These are phyloP conservation scores for Chloris gayana DNA, from an alignment of 176 grass and related monocot species.

Conservation along the genomic window DNA sequence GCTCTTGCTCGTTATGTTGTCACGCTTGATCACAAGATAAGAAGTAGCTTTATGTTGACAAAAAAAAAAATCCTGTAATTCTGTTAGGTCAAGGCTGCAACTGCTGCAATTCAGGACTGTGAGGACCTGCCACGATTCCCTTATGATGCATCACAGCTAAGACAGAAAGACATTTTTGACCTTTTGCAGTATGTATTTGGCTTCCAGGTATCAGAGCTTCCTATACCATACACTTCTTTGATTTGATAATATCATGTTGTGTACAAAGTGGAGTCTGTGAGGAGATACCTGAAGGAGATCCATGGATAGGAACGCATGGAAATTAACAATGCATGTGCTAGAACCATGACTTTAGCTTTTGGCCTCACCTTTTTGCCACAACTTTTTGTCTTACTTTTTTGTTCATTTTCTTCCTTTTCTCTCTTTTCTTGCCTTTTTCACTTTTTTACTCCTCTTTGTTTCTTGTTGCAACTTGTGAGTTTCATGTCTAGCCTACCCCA, in stretches of 20 bases:
- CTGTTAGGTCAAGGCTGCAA: slow-evolving; percentile 74
- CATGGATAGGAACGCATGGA: too few species aligned
- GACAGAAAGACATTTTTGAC: slow-evolving; percentile 75
- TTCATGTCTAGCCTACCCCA: too few species aligned
- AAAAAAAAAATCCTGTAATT: neutral
- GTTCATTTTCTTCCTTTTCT: too few species aligned
- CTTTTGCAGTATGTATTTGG: slow-evolving; percentile 84
- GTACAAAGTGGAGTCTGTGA: too few species aligned
- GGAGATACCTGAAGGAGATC: too few species aligned
- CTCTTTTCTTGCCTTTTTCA: too few species aligned
- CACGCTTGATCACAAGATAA: neutral
- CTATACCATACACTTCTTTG: slow-evolving; percentile 9
- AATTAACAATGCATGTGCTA: too few species aligned
- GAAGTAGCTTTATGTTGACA: slow-evolving; percentile 6
- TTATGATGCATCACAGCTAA: slow-evolving; percentile 56
- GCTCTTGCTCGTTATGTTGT: slow-evolving; percentile 21
- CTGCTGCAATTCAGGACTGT: slow-evolving; percentile 71
- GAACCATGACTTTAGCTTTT: too few species aligned
- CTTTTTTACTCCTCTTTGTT: too few species aligned
- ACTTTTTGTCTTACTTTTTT: too few species aligned
- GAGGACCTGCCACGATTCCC: slow-evolving; percentile 74
- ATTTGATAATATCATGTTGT: neutral
- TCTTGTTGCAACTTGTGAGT: too few species aligned
- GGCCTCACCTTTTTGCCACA: too few species aligned
- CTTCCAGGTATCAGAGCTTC: slow-evolving; percentile 71